Base-by-base conservation (phyloP, 208 protist species). In the Acanthamoeba sp. region DNA sequence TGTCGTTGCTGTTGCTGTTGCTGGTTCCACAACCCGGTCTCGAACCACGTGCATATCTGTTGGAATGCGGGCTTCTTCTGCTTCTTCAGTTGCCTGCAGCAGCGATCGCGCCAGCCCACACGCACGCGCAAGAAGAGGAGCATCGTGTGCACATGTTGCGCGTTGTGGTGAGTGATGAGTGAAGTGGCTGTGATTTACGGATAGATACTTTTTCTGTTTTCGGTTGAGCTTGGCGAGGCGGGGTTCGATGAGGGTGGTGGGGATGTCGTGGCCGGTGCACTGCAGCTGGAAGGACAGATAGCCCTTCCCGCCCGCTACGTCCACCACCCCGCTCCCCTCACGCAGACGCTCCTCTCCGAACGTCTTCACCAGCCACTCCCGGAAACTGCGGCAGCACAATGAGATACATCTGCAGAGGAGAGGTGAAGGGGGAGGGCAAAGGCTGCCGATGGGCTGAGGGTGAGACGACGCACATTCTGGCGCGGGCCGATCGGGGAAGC, bases 281-380 rank as follows among this genome's bases (percentile, higher is more conserved):
- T 73, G 57, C 24, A 91, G 55, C 38, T 91, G 85, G n/a, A 73
- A 91, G 0, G 85, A 91, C 7, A 91, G 34, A 36, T 91, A 64
- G 50, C 85, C 85, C 57, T 91, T 91, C 1, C 85, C 85, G 0
- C 85, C 85, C 48, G 85, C 85, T n/a, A 91, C 85, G 27, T 91
- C 85, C 18, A 91, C 57, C 36, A 91, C 55, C 14, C 85, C 85
- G 57, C 32, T 71, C 36, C 85, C 85, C 42, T 91, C 5, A 10
- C 50, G 85, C 85, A 91, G 38, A 14, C 32, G 48, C 48, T 91
- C 85, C 4, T 0, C 36, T 0, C 85, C 85, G n/a, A 91, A 91
- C 22, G 57, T 71, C 32, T 91, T 71, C 7, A 91, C 59, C 20
- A 91, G 6, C 85, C 85, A 91, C 27, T 45, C 57, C 0, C 85